Conservation (phyloP, 305 asterid genomes). For the Fraxinus angustifolia region DNA sequence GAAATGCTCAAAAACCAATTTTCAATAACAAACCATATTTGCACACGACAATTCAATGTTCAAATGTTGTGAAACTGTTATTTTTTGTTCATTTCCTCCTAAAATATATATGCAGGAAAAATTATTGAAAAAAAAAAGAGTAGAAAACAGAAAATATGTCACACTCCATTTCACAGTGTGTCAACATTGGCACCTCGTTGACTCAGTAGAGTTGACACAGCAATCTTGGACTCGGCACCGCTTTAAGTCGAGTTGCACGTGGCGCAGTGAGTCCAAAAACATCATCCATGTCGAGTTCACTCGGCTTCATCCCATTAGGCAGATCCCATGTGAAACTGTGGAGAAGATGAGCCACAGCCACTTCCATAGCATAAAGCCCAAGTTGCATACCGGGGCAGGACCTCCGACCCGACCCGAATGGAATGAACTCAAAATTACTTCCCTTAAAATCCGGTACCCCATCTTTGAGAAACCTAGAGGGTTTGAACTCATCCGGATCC, state of each 20-base stretch:
- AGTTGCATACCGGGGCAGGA: slow-evolving; percentile 96
- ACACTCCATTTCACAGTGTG: background rate
- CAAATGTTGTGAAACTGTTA: background rate
- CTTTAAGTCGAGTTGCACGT: slow-evolving; percentile 47
- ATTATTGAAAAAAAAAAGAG: background rate
- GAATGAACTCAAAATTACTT: slow-evolving; percentile 62
- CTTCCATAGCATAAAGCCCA: slow-evolving; percentile 63
- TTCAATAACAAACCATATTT: too few relatives aligned
- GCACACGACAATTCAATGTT: background rate
- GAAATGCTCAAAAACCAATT: too few relatives aligned
- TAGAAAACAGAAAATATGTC: background rate
- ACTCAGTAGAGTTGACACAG: slow-evolving; percentile 25
- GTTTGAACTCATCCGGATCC: slow-evolving; percentile 49
- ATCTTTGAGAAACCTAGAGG: slow-evolving; percentile 46
- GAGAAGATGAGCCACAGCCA: slow-evolving; percentile 77
- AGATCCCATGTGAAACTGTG: slow-evolving; percentile 73
- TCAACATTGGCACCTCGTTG: background rate
- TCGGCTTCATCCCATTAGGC: slow-evolving; percentile 75
- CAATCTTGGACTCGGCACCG: slow-evolving; percentile 63
- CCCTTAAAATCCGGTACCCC: slow-evolving; percentile 74
- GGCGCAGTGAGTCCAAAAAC: slow-evolving; percentile 86
- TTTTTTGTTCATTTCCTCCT: background rate
- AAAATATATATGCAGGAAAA: background rate
- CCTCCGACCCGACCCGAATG: slow-evolving; percentile 88
- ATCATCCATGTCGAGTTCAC: slow-evolving; percentile 59